Evolutionary conservation across 2,329 filamentous ascomycete species (phyloP), one percentile per base, ranked within the genome.

Genomic region (Aureobasidium lini): DNA sequence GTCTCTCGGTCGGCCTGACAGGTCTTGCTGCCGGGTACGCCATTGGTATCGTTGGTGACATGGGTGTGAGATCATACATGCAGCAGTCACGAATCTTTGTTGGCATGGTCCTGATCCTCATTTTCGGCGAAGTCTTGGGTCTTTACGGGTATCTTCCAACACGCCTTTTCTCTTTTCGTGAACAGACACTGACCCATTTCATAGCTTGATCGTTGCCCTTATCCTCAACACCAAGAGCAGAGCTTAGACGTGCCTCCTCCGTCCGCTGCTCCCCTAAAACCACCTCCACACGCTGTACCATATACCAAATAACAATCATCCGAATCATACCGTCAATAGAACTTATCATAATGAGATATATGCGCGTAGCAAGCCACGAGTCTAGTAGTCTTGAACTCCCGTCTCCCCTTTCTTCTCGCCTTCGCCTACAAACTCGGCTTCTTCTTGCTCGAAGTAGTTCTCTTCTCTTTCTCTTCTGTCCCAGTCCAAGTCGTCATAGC

Each of bases 81-180:
- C 85, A 90, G 69, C 94, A 99, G 75, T 95, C 89, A 52, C 84
- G 93, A 64, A 88, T 99, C 65, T 99, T 96, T 68, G 94, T 99
- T 52, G 94, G 94, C 74, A 97, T 97, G 94, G 93, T 99, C 48
- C 78, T 99, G 68, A 97, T 97, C 67, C 82, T 97, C 64, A 99
- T 99, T 83, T 99, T 99, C 72, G 94, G 90, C 60, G 94, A 99
- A 80, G 94, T 99, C 16, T 73, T 99, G 72, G 94, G 94, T 73
- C 86, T 99, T 34, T 99, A 99, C 70, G 94, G 94, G 90, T 96
- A 81, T 66, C 87, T 16, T 42, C 23, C 43, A 49, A 29, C n/a
- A 32, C 29, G 16, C 32, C 6, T 29, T 15, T 37, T 34, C 15
- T 29, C 2, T 18, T 16, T 40, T n/a, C 31, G 9, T 44, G n/a